Percentiles rank a stretch among this genome's conserved stretches.
These are phyloP conservation scores for Miamiensis avidus DNA, from an alignment of 169 alveolate genomes.

Conservation along the genomic window DNA sequence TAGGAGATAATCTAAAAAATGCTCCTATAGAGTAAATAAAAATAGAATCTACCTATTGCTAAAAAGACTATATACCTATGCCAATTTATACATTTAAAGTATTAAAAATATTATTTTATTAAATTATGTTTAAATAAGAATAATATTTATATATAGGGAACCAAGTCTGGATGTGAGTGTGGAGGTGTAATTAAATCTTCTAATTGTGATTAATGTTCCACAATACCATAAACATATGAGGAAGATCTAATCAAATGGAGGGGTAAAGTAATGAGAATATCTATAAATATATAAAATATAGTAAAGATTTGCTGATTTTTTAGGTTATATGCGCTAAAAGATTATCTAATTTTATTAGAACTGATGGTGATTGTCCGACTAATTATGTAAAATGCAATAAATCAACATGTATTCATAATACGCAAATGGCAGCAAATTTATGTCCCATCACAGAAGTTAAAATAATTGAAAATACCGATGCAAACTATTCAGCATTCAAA, in stretches of 20 bases:
- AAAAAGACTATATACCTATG: not conserved
- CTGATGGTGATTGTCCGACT: not conserved
- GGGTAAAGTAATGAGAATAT: not conserved
- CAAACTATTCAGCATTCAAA: not conserved
- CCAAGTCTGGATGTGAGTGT: not conserved
- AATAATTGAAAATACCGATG: not conserved
- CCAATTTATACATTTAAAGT: not conserved
- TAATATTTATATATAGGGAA: not conserved
- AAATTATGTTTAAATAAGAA: not conserved
- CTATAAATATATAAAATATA: too few relatives aligned
- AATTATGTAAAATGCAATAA: not conserved
- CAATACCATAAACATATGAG: not conserved
- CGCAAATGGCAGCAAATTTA: not conserved
- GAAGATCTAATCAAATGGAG: not conserved
- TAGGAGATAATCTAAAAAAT: not conserved
- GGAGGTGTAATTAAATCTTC: not conserved
- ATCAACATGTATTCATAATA: not conserved
- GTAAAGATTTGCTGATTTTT: too few relatives aligned
- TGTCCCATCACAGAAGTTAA: not conserved
- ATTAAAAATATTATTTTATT: too few relatives aligned
- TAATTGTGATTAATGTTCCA: not conserved
- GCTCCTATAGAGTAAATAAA: not conserved
- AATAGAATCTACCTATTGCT: not conserved
- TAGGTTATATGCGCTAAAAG: not conserved
- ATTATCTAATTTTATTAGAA: too few relatives aligned